Base-by-base conservation (phyloP, 129 eudicot genomes). In the Chrysanthemum makinoi region DNA sequence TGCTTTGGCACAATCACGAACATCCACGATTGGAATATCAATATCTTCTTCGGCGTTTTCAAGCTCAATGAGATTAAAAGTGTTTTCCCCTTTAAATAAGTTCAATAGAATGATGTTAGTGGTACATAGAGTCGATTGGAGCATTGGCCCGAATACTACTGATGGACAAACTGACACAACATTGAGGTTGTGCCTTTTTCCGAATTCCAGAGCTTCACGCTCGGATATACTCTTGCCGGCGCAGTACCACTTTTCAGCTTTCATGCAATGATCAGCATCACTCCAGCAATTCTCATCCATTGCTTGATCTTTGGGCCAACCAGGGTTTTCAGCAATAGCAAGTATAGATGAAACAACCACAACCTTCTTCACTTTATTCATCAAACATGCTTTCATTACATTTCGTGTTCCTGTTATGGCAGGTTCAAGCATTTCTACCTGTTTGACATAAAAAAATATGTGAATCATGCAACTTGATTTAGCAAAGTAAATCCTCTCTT, bases 231-330 rank as follows among this genome's bases (percentile, higher is more conserved):
- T 52, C 77, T 82, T 82, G 66, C 76, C 39, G 12, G 59, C 64
- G 64, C 62, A 20, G 73, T 4, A 81, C 85, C 58, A 77, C 65
- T 67, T 39, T 65, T 68, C 62, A 5, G 84, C 81, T 2, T 85
- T 78, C 43, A 16, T 73, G 86, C 97, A 91, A 73, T 81, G 83
- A 47, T 87, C 86, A 39, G 84, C 80, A 52, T 91, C 95, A 57
- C 91, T 91, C 97, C 95, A 91, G 18, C 85, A 91, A 3, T 68
- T 65, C 77, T 91, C 95, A 55, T 87, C 95, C 17, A 87, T 26
- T 30, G 72, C 76, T 57, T 65, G 74, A 5, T 49, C 77, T 15
- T 33, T 11, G 10, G 65, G 35, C 97, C 97, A 87, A 19, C 58
- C 74, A 2, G 91, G 95, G 62, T 87, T 87, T 7, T 88, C 88